Conservation (phyloP, 108 stramenopile genomes). For the Skeletonema costatum region DNA sequence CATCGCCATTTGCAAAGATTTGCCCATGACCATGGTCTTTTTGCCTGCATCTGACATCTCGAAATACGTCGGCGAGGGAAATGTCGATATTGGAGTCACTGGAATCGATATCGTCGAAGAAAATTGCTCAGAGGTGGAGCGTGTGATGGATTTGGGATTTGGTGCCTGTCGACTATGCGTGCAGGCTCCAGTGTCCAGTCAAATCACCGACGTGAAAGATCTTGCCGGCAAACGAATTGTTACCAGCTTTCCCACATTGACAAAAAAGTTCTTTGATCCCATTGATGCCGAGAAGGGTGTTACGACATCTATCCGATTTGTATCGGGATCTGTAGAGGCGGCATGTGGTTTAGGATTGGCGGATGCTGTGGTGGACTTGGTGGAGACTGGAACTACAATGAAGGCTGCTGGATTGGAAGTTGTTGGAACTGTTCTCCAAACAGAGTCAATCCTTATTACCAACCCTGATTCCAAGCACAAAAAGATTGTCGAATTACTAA, state of each 20-base stretch:
- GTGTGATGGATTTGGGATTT: constrained; percentile 92
- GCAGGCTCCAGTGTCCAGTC: constrained; percentile 85
- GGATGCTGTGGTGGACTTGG: constrained; percentile 97
- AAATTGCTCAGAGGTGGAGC: constrained; percentile 76
- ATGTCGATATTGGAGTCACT: constrained; percentile 96
- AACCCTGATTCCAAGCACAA: constrained; percentile 88
- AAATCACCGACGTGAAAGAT: constrained; percentile 67
- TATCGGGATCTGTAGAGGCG: constrained; percentile 96
- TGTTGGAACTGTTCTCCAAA: constrained; percentile 85
- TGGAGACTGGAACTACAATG: constrained; percentile 99
- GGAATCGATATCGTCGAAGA: constrained; percentile 90
- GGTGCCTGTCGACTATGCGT: constrained; percentile 95
- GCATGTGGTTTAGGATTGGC: constrained; percentile 96
- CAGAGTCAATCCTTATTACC: constrained; percentile 72
- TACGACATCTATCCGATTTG: constrained; percentile 83
- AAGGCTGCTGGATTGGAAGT: constrained; percentile 96
- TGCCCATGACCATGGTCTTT: constrained; percentile 94
- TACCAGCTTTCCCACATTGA: constrained; percentile 91
- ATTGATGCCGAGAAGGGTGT: constrained; percentile 77
- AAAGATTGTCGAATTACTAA: constrained; percentile 84
- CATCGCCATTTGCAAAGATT: constrained; percentile 80
- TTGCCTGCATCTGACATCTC: constrained; percentile 96
- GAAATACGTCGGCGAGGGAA: constrained; percentile 94
- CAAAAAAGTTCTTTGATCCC: constrained; percentile 85
- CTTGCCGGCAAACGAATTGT: constrained; percentile 95